Percentiles rank a stretch among this genome's conserved stretches.
phyloP scores from a whole-genome alignment of 768 basidiomycete genomes.

The Pleurotus eryngii region DNA sequence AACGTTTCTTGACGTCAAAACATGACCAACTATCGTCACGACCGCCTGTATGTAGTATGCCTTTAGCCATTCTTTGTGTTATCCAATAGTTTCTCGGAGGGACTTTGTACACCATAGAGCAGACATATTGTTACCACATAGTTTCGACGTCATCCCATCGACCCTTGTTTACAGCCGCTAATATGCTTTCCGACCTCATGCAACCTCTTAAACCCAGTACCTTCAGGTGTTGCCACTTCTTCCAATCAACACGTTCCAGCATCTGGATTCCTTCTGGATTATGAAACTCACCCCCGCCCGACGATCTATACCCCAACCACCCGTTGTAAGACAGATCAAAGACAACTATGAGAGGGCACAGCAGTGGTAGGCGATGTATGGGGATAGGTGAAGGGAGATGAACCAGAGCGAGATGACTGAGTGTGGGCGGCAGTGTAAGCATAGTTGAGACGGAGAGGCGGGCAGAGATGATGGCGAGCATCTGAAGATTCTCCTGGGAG shows the following conservation, averaged over 20 bases:
- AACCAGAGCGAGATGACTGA: conserved; percentile 55
- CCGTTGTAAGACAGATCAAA: conserved; percentile 53
- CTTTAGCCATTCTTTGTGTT: neutral
- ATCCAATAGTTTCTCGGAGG: neutral
- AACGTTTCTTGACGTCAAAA: conserved; percentile 46
- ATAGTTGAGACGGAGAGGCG: conserved; percentile 41
- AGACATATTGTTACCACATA: conserved; percentile 33
- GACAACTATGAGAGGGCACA: conserved; percentile 46
- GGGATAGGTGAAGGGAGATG: conserved; percentile 35
- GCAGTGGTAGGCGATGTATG: conserved; percentile 39
- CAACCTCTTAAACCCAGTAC: conserved; percentile 59
- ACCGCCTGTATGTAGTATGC: neutral
- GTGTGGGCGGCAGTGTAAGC: conserved; percentile 56
- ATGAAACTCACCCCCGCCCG: neutral
- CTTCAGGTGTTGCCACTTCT: conserved; percentile 47
- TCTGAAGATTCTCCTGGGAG: conserved; percentile 33
- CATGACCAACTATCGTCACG: conserved; percentile 22
- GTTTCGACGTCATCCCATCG: conserved; percentile 65
- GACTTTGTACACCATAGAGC: conserved; percentile 20
- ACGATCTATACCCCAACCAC: conserved; percentile 30
- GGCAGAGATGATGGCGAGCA: conserved; percentile 49
- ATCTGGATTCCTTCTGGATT: conserved; percentile 1
- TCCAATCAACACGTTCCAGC: conserved; percentile 53
- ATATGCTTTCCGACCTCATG: conserved; percentile 37
- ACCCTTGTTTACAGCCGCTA: conserved; percentile 49